Percentiles rank a stretch among this genome's conserved stretches.
phyloP scores from a whole-genome alignment of 257 asterid species.

The Jasminum sambac region DNA sequence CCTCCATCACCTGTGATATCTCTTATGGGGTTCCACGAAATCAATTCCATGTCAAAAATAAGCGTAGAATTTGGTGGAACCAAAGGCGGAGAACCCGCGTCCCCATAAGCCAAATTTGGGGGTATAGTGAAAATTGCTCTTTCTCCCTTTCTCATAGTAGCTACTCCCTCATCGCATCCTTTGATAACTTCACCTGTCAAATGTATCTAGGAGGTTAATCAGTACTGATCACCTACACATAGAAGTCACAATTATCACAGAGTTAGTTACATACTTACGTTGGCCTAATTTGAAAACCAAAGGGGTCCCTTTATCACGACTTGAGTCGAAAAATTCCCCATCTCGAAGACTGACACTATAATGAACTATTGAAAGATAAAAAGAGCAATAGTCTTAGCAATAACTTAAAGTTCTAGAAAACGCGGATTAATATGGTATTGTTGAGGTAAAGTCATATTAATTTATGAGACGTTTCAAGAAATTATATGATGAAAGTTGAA shows the following conservation, averaged over 20 bases:
- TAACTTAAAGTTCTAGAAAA: too few species aligned
- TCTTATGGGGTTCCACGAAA: constrained; percentile 58
- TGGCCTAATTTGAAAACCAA: constrained; percentile 64
- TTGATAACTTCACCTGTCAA: constrained; percentile 58
- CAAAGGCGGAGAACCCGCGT: constrained; percentile 48
- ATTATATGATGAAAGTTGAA: neutral
- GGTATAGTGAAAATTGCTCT: constrained; percentile 58
- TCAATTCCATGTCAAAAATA: constrained; percentile 49
- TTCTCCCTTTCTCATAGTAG: constrained; percentile 65
- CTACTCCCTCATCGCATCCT: constrained; percentile 71
- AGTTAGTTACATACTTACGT: constrained; percentile 25
- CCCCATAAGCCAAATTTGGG: constrained; percentile 57
- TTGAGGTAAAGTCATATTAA: too few species aligned
- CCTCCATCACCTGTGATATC: constrained; percentile 64
- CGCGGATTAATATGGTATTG: too few species aligned
- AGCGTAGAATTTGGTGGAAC: constrained; percentile 69
- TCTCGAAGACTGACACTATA: constrained; percentile 46
- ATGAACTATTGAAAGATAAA: constrained; percentile 47
- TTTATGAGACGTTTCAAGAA: too few species aligned
- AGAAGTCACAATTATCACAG: neutral
- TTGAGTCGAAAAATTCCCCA: constrained; percentile 47
- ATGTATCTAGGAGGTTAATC: too few species aligned
- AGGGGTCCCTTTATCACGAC: constrained; percentile 45
- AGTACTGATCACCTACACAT: too few species aligned
- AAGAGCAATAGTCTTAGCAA: neutral